These are phyloP conservation scores for Lentinula sp. DNA, from an alignment of 768 basidiomycete species.

Conservation along the genomic window DNA sequence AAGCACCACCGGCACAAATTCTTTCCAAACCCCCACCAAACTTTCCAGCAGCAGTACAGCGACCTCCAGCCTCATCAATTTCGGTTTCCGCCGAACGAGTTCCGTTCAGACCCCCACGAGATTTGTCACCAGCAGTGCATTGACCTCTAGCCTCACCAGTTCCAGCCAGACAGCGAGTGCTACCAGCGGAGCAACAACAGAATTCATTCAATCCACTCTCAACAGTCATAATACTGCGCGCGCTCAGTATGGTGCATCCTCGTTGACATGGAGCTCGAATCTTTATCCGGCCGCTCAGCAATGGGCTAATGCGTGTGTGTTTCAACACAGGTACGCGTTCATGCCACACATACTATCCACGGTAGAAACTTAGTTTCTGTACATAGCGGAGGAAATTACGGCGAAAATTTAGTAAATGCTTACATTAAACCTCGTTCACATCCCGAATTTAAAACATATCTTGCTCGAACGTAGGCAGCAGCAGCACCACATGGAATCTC, in stretches of 20 bases:
- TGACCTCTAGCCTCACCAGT: neutral
- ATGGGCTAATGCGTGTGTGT: constrained; percentile 19
- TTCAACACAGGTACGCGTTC: constrained; percentile 16
- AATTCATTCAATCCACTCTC: neutral
- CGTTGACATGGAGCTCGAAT: constrained; percentile 17
- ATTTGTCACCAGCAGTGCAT: neutral
- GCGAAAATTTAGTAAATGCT: constrained; percentile 21
- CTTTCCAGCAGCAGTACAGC: neutral
- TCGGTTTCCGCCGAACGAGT: neutral
- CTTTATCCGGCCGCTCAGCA: constrained; percentile 14
- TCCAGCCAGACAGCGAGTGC: neutral
- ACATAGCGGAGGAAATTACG: constrained; percentile 14
- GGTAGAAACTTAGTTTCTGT: neutral
- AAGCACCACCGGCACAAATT: neutral
- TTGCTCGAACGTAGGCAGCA: constrained; percentile 16
- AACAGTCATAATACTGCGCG: constrained; percentile 14
- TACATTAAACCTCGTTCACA: too few species aligned
- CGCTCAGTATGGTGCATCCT: constrained; percentile 16
- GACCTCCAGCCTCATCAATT: neutral
- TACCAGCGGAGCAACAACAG: neutral
- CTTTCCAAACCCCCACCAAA: neutral
- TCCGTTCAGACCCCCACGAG: neutral
- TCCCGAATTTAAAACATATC: too few species aligned
- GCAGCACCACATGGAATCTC: constrained; percentile 9
- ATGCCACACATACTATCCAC: too few species aligned